Base-by-base conservation (phyloP, 1,284 basidiomycete species). In the Heterobasidion irregulare region DNA sequence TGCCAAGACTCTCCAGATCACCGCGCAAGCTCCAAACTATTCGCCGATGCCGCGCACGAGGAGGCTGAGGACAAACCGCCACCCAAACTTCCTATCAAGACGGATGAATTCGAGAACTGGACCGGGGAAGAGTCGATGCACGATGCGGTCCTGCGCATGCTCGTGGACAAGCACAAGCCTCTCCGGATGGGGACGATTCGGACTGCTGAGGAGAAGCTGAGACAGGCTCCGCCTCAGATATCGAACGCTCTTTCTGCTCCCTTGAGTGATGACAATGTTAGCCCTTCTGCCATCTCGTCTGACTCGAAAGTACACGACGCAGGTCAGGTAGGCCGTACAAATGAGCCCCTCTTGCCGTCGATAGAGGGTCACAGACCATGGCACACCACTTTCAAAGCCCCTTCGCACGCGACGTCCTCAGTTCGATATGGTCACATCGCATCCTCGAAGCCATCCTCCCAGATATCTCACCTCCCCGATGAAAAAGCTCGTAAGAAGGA, bases 131-230 rank as follows among this genome's bases (percentile, higher is more conserved):
- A 92, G 68, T 74, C 76, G 1, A 74, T 82, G 2, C 73, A 82
- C 56, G 87, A 92, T 70, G 79, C 86, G 0, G 87, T 92, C 0
- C 74, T 93, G 18, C 80, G 89, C 26, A 93, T 94, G 91, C 78
- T 93, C 4, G 77, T 92, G 45, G 90, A 93, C 72, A 90, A 90
- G 63, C 84, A 92, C 72, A 91, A 89, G 69, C 89, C 90, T 5
- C 70, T 90, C 34, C 78, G 88, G 12, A 79, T 74, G 10, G 83
- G 82, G 7, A 65, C 71, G n/a, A 77, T 89, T 36, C 72, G 77
- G 58, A 77, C 82, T 2, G 86, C 89, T 8, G 89, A 93, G 56
- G 77, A 91, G 67, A 90, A 87, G 68, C 70, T 92, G 58, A 84
- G 80, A 66, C 69, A 74, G 46, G 71, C 74, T 41, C 75, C 72